Conservation (phyloP, 1,284 basidiomycete genomes). For the Naganishia sp. region DNA sequence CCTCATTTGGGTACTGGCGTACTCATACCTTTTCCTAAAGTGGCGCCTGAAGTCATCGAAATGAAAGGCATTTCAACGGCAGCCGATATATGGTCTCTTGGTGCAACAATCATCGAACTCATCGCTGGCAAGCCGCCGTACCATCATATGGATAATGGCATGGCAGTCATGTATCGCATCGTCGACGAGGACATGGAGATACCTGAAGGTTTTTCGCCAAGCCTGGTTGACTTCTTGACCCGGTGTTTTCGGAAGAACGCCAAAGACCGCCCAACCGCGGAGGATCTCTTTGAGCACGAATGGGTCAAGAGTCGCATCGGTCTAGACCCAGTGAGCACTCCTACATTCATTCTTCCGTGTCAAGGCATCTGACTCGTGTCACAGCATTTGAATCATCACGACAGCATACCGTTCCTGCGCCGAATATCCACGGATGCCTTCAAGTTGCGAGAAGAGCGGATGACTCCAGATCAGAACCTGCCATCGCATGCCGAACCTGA, state of each 20-base stretch:
- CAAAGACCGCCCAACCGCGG: conserved; percentile 72
- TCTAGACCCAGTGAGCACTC: conserved; percentile 68
- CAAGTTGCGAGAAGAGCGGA: conserved; percentile 7
- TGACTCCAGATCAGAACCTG: not conserved
- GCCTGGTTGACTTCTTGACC: conserved; percentile 73
- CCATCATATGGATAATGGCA: conserved; percentile 76
- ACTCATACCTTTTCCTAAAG: conserved; percentile 39
- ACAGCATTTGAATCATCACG: conserved; percentile 8
- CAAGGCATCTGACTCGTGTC: too few relatives aligned
- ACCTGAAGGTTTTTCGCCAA: conserved; percentile 72
- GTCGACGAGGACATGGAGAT: conserved; percentile 86
- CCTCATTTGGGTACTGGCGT: not conserved
- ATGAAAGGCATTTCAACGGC: conserved; percentile 60
- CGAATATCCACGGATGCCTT: conserved; percentile 26
- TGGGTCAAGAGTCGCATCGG: conserved; percentile 84
- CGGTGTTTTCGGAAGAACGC: conserved; percentile 90
- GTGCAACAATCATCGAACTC: conserved; percentile 89
- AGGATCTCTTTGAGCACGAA: conserved; percentile 78
- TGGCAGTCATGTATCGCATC: conserved; percentile 93
- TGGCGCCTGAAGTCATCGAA: conserved; percentile 93
- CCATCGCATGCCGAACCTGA: not conserved
- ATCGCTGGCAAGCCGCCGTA: conserved; percentile 90
- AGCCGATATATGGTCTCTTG: conserved; percentile 83
- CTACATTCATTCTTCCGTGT: not conserved
- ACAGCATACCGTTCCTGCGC: conserved; percentile 26